Percentiles rank a stretch among this genome's conserved stretches.
Evolutionary conservation across 192 early-diverging fungal genomes (phyloP).

Genomic region (Podila epigama): DNA sequence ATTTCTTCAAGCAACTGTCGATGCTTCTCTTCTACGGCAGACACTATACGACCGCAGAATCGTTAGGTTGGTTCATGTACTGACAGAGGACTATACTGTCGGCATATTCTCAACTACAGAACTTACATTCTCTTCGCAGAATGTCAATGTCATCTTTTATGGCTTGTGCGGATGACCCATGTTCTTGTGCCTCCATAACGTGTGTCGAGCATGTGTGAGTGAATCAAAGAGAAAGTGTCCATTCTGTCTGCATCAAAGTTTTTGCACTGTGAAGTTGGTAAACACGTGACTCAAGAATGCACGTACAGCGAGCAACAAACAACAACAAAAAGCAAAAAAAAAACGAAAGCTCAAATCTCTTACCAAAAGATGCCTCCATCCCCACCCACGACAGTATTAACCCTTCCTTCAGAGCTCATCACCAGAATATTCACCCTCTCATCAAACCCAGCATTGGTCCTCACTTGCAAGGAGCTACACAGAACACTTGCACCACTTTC

Average conservation of each 20-base stretch:
- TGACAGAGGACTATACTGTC: neutral
- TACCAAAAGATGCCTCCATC: neutral
- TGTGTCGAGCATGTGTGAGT: neutral
- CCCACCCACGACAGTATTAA: constrained; percentile 1
- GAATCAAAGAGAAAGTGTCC: too few species aligned
- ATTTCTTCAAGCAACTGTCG: constrained; percentile 18
- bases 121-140: constrained; percentile 27
- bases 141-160: constrained; percentile 34
- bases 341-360: too few species aligned
- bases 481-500: constrained; percentile 24
- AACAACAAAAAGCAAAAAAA: too few species aligned
- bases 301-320: too few species aligned
- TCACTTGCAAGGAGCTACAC: constrained; percentile 22
- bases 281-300: too few species aligned
- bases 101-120: too few species aligned
- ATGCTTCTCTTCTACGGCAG: constrained; percentile 17
- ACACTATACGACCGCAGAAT: constrained; percentile 6
- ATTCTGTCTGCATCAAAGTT: too few species aligned
- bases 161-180: constrained; percentile 16
- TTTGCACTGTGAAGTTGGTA: too few species aligned
- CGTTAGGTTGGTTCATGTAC: neutral
- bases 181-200: neutral
- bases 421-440: constrained; percentile 24
- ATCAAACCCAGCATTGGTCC: constrained; percentile 31
- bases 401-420: constrained; percentile 28